Conservation (phyloP, 2,329 filamentous ascomycete species). For the Dothidotthia symphoricarpi region DNA sequence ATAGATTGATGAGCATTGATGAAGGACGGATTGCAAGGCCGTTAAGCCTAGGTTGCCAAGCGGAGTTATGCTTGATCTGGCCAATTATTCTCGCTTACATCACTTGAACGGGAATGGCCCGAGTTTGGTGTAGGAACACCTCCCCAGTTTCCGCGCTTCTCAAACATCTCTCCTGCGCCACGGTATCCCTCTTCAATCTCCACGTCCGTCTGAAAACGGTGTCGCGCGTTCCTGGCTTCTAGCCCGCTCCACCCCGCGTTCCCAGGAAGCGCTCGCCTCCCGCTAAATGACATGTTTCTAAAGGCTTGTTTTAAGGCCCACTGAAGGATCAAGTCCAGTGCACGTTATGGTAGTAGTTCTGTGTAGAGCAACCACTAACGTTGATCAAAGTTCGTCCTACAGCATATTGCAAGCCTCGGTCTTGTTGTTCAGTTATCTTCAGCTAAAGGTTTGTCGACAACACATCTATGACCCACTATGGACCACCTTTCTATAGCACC, state of each 20-base stretch:
- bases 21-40: constrained; percentile 34
- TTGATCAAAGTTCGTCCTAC: too few relatives aligned
- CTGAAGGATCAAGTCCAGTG: not conserved
- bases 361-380: too few relatives aligned
- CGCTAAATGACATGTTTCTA: constrained; percentile 16
- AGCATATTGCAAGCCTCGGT: too few relatives aligned
- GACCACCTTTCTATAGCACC: too few relatives aligned
- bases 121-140: constrained; percentile 6
- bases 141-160: constrained; percentile 14
- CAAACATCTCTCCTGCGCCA: constrained; percentile 21
- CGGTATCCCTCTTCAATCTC: constrained; percentile 23
- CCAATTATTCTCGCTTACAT: constrained; percentile 20
- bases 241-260: too few relatives aligned
- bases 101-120: constrained; percentile 14
- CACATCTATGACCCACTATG: too few relatives aligned
- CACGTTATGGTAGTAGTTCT: too few relatives aligned
- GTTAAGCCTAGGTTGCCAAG: constrained; percentile 14
- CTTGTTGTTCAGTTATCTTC: too few relatives aligned
- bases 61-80: too few relatives aligned
- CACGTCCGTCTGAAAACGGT: constrained; percentile 1
- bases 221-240: too few relatives aligned
- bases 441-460: too few relatives aligned
- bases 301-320: not conserved
- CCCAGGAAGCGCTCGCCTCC: not conserved
- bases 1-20: constrained; percentile 42